Conservation (phyloP, 768 basidiomycete genomes). For the Tubosaeta brunneosetosa region DNA sequence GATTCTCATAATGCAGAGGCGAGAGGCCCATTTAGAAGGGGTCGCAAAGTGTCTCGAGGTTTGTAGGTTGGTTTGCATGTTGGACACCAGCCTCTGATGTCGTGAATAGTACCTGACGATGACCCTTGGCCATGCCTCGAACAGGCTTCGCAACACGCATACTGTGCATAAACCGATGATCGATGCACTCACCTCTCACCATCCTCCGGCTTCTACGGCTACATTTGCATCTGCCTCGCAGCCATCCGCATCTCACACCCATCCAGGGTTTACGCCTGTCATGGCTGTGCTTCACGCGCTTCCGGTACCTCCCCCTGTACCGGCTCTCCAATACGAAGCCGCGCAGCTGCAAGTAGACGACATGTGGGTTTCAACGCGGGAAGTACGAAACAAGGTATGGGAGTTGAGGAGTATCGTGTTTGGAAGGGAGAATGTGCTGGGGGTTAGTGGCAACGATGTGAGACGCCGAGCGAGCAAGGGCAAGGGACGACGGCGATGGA, state of each 20-base stretch:
- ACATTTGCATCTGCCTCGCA: background rate
- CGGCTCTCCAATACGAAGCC: conserved; percentile 61
- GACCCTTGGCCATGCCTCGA: conserved; percentile 51
- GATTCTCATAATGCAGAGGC: conserved; percentile 60
- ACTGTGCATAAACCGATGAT: conserved; percentile 47
- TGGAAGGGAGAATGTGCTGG: conserved; percentile 49
- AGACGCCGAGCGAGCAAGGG: conserved; percentile 36
- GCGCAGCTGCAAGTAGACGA: conserved; percentile 63
- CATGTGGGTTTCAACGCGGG: conserved; percentile 61
- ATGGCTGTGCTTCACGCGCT: conserved; percentile 32
- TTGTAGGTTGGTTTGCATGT: conserved; percentile 12
- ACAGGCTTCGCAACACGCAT: conserved; percentile 55
- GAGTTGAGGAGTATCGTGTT: conserved; percentile 65
- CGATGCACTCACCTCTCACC: conserved; percentile 36
- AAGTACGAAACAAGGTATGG: conserved; percentile 59
- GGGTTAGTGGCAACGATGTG: conserved; percentile 42
- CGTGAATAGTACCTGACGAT: conserved; percentile 43
- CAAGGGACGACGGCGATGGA: conserved; percentile 41
- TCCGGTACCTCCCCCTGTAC: conserved; percentile 23
- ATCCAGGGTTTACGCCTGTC: conserved; percentile 23
- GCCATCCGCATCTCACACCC: conserved; percentile 1
- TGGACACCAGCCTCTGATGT: conserved; percentile 6
- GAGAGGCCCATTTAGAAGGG: conserved; percentile 64
- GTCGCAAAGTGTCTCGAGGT: conserved; percentile 58
- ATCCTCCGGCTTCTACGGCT: conserved; percentile 1